These are phyloP conservation scores for Gloeostereum incarnatum DNA, from an alignment of 768 basidiomycete species.

Conservation along the genomic window DNA sequence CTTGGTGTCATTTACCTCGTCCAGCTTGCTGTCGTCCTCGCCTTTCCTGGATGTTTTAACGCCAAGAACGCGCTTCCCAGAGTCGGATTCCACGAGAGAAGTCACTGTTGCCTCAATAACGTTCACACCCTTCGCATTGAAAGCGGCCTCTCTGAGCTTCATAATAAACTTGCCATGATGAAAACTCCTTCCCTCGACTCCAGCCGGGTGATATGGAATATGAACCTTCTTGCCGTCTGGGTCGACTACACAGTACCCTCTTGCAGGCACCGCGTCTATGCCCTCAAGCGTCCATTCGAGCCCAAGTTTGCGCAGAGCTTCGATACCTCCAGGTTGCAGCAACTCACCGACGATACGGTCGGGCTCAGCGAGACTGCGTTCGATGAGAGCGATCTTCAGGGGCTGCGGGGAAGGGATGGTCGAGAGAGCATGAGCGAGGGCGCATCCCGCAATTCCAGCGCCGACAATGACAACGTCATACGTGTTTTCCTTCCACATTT, in stretches of 20 bases:
- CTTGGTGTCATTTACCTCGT: too few species aligned
- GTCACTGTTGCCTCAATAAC: constrained; percentile 81
- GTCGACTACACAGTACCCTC: constrained; percentile 81
- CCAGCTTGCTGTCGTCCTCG: constrained; percentile 8
- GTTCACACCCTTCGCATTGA: constrained; percentile 53
- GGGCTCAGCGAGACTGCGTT: constrained; percentile 86
- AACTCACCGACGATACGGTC: constrained; percentile 98
- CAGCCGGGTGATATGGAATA: constrained; percentile 82
- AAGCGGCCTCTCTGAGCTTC: constrained; percentile 61
- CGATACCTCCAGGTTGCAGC: constrained; percentile 86
- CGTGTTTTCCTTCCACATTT: constrained; percentile 5
- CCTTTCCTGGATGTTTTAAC: constrained; percentile 30
- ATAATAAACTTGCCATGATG: constrained; percentile 92
- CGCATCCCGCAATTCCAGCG: constrained; percentile 83
- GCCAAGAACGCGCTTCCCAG: constrained; percentile 48
- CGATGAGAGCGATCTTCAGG: constrained; percentile 75
- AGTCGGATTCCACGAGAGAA: constrained; percentile 53
- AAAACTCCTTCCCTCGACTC: constrained; percentile 72
- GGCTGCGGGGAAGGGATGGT: constrained; percentile 41
- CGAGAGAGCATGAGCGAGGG: constrained; percentile 81
- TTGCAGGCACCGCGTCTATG: constrained; percentile 78
- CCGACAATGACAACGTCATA: constrained; percentile 89
- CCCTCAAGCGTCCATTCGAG: constrained; percentile 67
- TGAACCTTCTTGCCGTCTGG: constrained; percentile 53
- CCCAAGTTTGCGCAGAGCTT: constrained; percentile 66